phyloP scores from a whole-genome alignment of 768 basidiomycete species.

The Fibroporia radiculosa region DNA sequence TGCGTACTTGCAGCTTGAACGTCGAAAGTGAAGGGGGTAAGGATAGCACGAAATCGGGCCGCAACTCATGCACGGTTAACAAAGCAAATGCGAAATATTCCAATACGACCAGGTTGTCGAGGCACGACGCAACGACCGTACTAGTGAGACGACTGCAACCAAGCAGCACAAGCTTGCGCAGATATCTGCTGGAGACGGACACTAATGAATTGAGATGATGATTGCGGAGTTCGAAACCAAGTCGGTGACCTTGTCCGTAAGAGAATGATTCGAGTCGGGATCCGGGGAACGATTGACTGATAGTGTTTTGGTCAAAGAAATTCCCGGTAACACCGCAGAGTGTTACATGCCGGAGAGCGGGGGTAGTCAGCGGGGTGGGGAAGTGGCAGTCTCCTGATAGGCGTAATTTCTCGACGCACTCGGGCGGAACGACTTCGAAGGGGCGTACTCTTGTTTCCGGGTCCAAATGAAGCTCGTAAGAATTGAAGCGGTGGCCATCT shows the following conservation, averaged over 20 bases:
- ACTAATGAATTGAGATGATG: slow-evolving; percentile 26
- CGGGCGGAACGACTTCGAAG: slow-evolving; percentile 23
- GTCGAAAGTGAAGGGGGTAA: slow-evolving; percentile 23
- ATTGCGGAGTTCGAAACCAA: slow-evolving; percentile 31
- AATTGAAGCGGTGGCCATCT: slow-evolving; percentile 11
- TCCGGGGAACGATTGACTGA: slow-evolving; percentile 21
- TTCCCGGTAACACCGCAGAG: slow-evolving; percentile 28
- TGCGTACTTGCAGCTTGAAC: slow-evolving; percentile 29
- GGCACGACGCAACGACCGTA: slow-evolving; percentile 20
- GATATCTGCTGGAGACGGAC: slow-evolving; percentile 10
- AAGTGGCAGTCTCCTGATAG: slow-evolving; percentile 28
- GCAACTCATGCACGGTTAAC: slow-evolving; percentile 27
- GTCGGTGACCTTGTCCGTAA: slow-evolving; percentile 25
- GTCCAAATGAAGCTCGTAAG: slow-evolving; percentile 28
- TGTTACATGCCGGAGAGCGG: slow-evolving; percentile 22
- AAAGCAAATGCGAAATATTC: slow-evolving; percentile 30
- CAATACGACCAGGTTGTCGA: slow-evolving; percentile 21
- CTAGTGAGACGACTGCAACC: slow-evolving; percentile 27
- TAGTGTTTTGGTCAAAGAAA: slow-evolving; percentile 25
- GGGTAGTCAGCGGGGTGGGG: slow-evolving; percentile 5
- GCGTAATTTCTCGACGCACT: slow-evolving; percentile 22
- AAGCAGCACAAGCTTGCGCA: slow-evolving; percentile 29
- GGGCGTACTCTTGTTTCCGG: slow-evolving; percentile 22
- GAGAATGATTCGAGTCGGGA: slow-evolving; percentile 28
- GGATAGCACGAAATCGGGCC: slow-evolving; percentile 23